Evolutionary conservation across 768 basidiomycete genomes (phyloP), one percentile per base, ranked within the genome.

Genomic region (Panellus pusillus): DNA sequence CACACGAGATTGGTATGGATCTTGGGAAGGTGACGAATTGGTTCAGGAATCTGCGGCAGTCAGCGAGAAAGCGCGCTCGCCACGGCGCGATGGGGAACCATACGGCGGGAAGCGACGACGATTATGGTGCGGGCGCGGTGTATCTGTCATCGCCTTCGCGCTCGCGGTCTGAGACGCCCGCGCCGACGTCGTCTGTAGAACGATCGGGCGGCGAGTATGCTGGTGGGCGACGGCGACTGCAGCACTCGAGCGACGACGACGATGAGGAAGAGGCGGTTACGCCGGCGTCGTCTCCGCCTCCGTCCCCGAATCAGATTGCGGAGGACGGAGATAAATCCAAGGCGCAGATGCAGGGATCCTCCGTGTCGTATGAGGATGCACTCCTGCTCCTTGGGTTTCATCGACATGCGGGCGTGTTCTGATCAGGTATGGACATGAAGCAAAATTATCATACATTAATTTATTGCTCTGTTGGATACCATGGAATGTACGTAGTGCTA

Each of bases 11-110:
- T 54, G 89, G 87, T 72, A 91, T 92, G 89, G 89, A 92, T 69
- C 69, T 91, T 52, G 86, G 84, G 59, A 90, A 89, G 70, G 89
- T 92, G 47, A 90, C 89, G 15, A 92, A 92, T 67, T 92, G 89
- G 89, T 91, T 91, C 76, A 78, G 89, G 32, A 92, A 92, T 65
- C 76, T 91, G 52, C 81, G 89, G 35, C 89, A 92, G 71, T 87
- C 87, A 15, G 79, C 89, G n/a, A 73, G 89, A 39, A 90, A 84
- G 69, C 82, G 89, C 19, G 78, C n/a, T 6, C 18, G 67, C 69
- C 27, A 71, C 27, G 13, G 44, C n/a, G 42, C 24, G 24, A 24
- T 24, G 47, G 50, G 14, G 32, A 13, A 24, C 19, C 14, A 39
- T 39, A n/a, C n/a, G 11, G 28, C 24, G 38, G 35, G 32, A 9